Evolutionary conservation across 441 rosid species (phyloP), one percentile per base, ranked within the genome.

Genomic region (Pelargonium myrrhifolium): DNA sequence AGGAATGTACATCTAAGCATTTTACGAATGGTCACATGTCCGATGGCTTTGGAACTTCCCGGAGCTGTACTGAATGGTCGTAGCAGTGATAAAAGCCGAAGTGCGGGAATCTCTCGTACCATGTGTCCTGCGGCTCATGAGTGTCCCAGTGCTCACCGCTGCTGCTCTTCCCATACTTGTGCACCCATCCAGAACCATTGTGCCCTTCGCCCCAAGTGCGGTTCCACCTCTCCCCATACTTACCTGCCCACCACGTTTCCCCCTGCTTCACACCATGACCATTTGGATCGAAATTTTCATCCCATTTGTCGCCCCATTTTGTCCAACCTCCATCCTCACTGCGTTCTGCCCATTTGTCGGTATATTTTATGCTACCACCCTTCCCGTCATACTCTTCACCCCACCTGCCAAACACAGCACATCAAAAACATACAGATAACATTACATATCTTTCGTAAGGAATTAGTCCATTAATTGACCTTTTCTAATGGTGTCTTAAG

Each of bases 291-390:
- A 93, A 93, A 79, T 90, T 80, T 72, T 90, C 98, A 11, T 93
- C 98, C 98, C 98, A 90, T 74, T 93, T 93, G 85, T 93, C 98
- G 9, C 98, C 98, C 97, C 98, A 93, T 64, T 89, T 93, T 14
- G 94, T 78, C 97, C 98, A 90, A 10, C 87, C 86, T 20, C 85
- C 92, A 0, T 82, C 97, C 71, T 89, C 89, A 60, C 86, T 79
- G n/a, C 93, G 82, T 78, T 90, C 98, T 0, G 97, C 98, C 98
- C 98, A 93, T 77, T 90, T 93, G 78, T 93, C 96, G 0, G 96
- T 93, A 77, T 93, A 93, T 73, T 93, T 93, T 62, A 77, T 74
- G 83, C 96, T 90, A 58, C 93, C 96, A 0, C 97, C 96, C 62
- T 81, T 86, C 20, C 98, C 97, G 18, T 93, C 97, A 20, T 93